Conservation (phyloP, 495 filamentous ascomycete species). For the Barbatosphaeria neglecta region DNA sequence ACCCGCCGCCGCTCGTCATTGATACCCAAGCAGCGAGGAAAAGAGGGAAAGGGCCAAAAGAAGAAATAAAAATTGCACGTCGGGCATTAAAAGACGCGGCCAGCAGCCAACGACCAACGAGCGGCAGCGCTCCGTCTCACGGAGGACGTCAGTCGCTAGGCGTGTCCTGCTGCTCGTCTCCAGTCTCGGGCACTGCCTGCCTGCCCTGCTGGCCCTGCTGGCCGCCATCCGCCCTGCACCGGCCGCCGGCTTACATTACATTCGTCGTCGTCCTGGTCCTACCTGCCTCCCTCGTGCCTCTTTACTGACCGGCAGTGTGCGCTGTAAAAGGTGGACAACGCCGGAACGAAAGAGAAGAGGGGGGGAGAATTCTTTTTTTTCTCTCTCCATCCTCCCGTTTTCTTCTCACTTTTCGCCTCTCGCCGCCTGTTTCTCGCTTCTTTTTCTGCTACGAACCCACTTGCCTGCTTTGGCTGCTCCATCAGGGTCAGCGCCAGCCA, state of each 20-base stretch:
- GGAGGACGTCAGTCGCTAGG: not conserved
- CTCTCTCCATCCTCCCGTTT: not conserved
- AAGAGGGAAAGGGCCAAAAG: not conserved
- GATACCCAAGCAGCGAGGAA: conserved; percentile 2
- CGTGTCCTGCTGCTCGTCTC: too few relatives aligned
- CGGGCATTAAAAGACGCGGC: conserved; percentile 1
- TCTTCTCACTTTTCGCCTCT: not conserved
- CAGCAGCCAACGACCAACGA: not conserved
- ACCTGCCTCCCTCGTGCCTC: not conserved
- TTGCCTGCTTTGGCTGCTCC: conserved; percentile 5
- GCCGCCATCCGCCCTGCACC: not conserved
- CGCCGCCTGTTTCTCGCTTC: not conserved
- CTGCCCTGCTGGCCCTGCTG: not conserved
- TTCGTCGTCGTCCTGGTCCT: not conserved
- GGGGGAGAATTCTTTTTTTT: not conserved
- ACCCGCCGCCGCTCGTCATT: not conserved
- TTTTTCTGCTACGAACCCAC: not conserved
- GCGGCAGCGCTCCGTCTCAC: not conserved
- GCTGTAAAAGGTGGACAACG: too few relatives aligned
- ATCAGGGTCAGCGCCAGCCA: conserved; percentile 2
- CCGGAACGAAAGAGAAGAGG: too few relatives aligned
- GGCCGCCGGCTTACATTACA: not conserved
- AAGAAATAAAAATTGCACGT: conserved; percentile 1
- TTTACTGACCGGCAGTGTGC: not conserved
- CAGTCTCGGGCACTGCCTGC: not conserved